A percentile compares a stretch with the other conserved stretches of the same genome.
Evolutionary conservation across 2,329 filamentous ascomycete species (phyloP).

Genomic region (Fusarium sp.): DNA sequence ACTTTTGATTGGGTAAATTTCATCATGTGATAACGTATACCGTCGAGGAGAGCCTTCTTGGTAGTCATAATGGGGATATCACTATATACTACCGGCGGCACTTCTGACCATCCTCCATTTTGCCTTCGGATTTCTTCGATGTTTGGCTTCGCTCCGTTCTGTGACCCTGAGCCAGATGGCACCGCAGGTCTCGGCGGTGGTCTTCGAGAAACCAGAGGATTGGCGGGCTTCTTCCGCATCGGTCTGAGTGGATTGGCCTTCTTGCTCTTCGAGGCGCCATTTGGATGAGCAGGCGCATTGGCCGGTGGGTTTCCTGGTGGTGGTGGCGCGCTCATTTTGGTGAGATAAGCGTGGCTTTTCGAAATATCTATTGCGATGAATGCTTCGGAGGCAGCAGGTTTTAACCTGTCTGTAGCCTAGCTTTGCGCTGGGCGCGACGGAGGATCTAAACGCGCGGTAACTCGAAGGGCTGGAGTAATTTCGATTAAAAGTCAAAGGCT

Average conservation of each 20-base stretch:
- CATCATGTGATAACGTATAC: conserved; percentile 87
- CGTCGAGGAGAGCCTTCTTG: conserved; percentile 81
- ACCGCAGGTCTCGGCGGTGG: conserved; percentile 43
- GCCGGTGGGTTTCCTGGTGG: conserved; percentile 43
- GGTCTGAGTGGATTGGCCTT: conserved; percentile 55
- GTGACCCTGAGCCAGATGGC: conserved; percentile 35
- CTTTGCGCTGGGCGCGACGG: conserved; percentile 27
- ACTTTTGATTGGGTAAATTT: conserved; percentile 73
- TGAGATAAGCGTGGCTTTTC: neutral
- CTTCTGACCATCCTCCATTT: conserved; percentile 69
- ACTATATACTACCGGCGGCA: conserved; percentile 61
- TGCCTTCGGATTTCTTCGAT: conserved; percentile 58
- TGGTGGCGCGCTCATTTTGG: conserved; percentile 59
- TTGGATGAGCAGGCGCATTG: conserved; percentile 49
- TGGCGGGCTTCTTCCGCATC: conserved; percentile 58
- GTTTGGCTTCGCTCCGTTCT: conserved; percentile 49
- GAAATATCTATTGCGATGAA: neutral
- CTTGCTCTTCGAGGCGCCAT: conserved; percentile 47
- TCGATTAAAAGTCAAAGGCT: conserved; percentile 4
- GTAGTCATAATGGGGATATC: conserved; percentile 81
- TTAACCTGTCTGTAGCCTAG: conserved; percentile 32
- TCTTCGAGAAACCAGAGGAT: conserved; percentile 72
- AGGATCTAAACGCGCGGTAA: conserved; percentile 4
- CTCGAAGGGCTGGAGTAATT: neutral
- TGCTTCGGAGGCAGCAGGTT: conserved; percentile 26